Conservation (phyloP, 1,284 basidiomycete genomes). For the Pseudozyma sp. region DNA sequence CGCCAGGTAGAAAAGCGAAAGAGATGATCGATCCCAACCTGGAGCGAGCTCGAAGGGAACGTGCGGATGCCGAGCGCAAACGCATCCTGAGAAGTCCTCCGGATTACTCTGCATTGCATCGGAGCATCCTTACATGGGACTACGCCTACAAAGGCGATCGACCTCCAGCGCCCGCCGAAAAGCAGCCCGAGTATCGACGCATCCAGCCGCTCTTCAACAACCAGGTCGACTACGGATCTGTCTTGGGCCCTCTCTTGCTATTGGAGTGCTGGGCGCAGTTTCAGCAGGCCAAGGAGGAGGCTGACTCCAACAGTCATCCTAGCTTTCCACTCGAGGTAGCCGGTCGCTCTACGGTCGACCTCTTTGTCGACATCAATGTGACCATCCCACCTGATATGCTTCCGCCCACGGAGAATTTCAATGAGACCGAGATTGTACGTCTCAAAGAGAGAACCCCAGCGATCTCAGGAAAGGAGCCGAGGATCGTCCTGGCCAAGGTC, state of each 20-base stretch:
- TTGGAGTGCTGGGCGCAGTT: constrained; percentile 94
- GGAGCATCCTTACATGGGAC: constrained; percentile 86
- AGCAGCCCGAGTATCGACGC: constrained; percentile 31
- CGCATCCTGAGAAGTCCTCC: constrained; percentile 82
- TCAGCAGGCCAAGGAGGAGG: constrained; percentile 78
- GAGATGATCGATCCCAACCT: constrained; percentile 74
- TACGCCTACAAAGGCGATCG: constrained; percentile 78
- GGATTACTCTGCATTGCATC: constrained; percentile 83
- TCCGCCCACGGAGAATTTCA: constrained; percentile 29
- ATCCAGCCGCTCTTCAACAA: constrained; percentile 77
- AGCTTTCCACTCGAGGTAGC: constrained; percentile 46
- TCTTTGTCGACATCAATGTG: constrained; percentile 53
- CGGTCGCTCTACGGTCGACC: constrained; percentile 51
- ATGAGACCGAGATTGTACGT: constrained; percentile 75
- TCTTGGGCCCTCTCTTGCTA: constrained; percentile 88
- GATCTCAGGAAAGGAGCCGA: constrained; percentile 74
- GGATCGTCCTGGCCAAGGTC: constrained; percentile 79
- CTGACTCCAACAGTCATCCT: constrained; percentile 68
- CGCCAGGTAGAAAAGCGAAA: no score
- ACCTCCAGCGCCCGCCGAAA: constrained; percentile 72
- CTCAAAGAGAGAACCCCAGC: constrained; percentile 85
- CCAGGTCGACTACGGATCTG: constrained; percentile 78
- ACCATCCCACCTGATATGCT: constrained; percentile 39
- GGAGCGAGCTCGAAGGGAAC: constrained; percentile 45
- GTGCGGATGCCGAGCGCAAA: constrained; percentile 55